Percentiles rank a stretch among this genome's conserved stretches.
These are phyloP conservation scores for Cytospora leucostoma DNA, from an alignment of 2,329 filamentous ascomycete genomes.

Conservation along the genomic window DNA sequence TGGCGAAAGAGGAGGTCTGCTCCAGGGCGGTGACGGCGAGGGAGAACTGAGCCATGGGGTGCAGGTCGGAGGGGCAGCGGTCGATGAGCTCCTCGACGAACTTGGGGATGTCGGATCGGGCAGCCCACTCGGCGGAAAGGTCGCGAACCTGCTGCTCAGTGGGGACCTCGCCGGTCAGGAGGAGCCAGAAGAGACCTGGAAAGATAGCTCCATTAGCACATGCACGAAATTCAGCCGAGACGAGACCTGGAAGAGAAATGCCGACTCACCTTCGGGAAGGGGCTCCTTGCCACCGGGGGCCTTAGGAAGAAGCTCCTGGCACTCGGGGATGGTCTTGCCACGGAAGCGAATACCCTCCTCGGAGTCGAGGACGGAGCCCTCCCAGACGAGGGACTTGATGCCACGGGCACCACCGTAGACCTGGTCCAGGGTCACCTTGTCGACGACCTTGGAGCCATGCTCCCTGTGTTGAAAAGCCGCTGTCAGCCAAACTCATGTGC, in stretches of 20 bases:
- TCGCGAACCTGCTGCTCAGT: slow-evolving; percentile 98
- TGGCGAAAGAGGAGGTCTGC: slow-evolving; percentile 96
- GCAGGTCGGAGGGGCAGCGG: slow-evolving; percentile 97
- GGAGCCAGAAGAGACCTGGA: slow-evolving; percentile 96
- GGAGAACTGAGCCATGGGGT: slow-evolving; percentile 99
- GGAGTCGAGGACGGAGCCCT: slow-evolving; percentile 95
- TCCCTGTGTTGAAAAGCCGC: slow-evolving; percentile 59
- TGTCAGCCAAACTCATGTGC: slow-evolving; percentile 33
- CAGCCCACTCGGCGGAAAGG: slow-evolving; percentile 97
- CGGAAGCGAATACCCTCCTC: slow-evolving; percentile 99
- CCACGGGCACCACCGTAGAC: slow-evolving; percentile 99
- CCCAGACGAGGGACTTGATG: slow-evolving; percentile 98
- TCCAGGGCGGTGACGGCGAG: slow-evolving; percentile 96
- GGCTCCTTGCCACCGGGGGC: slow-evolving; percentile 95
- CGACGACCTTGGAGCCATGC: slow-evolving; percentile 90
- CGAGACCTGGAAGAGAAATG: neutral
- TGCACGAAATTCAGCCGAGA: neutral
- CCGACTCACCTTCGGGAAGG: slow-evolving; percentile 76
- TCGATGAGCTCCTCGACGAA: slow-evolving; percentile 99
- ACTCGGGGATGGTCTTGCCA: slow-evolving; percentile 98
- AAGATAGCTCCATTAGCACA: neutral
- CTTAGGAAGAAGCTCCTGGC: slow-evolving; percentile 96
- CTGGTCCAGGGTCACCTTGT: slow-evolving; percentile 98
- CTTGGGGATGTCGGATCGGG: slow-evolving; percentile 93
- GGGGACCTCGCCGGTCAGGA: slow-evolving; percentile 96